Evolutionary conservation across 2,329 filamentous ascomycete species (phyloP).

Genomic region (Colletotrichum paranaense): DNA sequence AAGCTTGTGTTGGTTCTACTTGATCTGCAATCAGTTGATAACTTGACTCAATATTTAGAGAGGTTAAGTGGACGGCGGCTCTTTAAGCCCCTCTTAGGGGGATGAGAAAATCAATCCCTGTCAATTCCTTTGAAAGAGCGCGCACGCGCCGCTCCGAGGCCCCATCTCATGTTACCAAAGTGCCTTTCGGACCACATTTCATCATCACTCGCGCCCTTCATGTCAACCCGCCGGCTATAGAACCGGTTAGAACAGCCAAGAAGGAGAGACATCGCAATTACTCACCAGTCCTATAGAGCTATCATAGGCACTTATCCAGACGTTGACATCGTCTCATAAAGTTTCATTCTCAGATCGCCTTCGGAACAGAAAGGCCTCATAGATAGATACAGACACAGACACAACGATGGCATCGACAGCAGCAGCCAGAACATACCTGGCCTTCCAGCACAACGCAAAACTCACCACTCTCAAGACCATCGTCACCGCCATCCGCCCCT

Average conservation of each 20-base stretch:
- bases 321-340: accelerated
- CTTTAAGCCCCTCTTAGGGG: background rate
- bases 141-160: background rate
- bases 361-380: too few species aligned
- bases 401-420: background rate
- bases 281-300: background rate
- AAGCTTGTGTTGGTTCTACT: background rate
- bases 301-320: background rate
- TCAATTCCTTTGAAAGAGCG: slow-evolving; percentile 35
- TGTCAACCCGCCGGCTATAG: background rate
- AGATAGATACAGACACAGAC: background rate
- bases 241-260: background rate
- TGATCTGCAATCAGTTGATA: too few species aligned
- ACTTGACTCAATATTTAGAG: background rate
- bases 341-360: background rate
- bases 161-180: background rate
- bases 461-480: slow-evolving; percentile 55
- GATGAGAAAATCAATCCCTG: background rate
- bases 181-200: slow-evolving; percentile 2
- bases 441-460: slow-evolving; percentile 57
- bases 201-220: slow-evolving; percentile 13
- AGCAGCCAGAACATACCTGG: slow-evolving; percentile 51
- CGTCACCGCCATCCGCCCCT: slow-evolving; percentile 59
- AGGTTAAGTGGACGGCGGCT: background rate
- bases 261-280: background rate